Evolutionary conservation across 331 rosid genomes (phyloP).

Genomic region (Dryas integrifolia): DNA sequence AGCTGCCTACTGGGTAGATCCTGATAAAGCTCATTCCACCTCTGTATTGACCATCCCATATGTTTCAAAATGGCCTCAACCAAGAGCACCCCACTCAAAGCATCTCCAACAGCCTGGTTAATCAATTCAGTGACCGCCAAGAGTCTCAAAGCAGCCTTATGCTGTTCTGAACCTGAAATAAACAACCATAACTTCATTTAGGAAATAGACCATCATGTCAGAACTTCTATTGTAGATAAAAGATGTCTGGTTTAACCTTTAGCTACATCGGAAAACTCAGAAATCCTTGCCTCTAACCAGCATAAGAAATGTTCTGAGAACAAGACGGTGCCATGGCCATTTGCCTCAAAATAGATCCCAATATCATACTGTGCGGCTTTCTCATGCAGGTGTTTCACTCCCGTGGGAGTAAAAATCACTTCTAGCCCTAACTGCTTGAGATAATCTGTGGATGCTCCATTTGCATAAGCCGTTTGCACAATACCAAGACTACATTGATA

Average conservation of each 20-base stretch:
- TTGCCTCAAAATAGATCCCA: slow-evolving; percentile 95
- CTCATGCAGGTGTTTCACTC: slow-evolving; percentile 85
- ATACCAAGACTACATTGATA: slow-evolving; percentile 60
- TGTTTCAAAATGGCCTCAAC: slow-evolving; percentile 77
- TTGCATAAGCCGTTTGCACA: slow-evolving; percentile 94
- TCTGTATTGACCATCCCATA: slow-evolving; percentile 69
- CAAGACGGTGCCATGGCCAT: slow-evolving; percentile 90
- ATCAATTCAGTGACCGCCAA: slow-evolving; percentile 69
- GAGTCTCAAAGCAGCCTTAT: slow-evolving; percentile 72
- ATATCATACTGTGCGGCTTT: slow-evolving; percentile 76
- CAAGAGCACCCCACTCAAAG: slow-evolving; percentile 79
- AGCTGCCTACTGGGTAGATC: slow-evolving; percentile 95
- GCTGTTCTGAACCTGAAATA: slow-evolving; percentile 56
- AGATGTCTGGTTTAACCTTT: slow-evolving; percentile 41
- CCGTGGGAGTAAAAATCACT: slow-evolving; percentile 78
- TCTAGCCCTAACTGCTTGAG: slow-evolving; percentile 72
- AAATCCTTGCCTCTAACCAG: slow-evolving; percentile 49
- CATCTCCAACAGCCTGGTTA: slow-evolving; percentile 96
- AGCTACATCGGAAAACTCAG: slow-evolving; percentile 44
- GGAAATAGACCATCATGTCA: slow-evolving; percentile 16
- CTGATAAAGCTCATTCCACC: slow-evolving; percentile 77
- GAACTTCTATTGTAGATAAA: slow-evolving; percentile 22
- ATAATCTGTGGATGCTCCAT: slow-evolving; percentile 83
- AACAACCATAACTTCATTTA: slow-evolving; percentile 21
- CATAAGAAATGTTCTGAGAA: slow-evolving; percentile 61